A percentile compares a stretch with the other conserved stretches of the same genome.
phyloP scores from a whole-genome alignment of 1,139 yeast species.

The Geotrichum carabidarum region DNA sequence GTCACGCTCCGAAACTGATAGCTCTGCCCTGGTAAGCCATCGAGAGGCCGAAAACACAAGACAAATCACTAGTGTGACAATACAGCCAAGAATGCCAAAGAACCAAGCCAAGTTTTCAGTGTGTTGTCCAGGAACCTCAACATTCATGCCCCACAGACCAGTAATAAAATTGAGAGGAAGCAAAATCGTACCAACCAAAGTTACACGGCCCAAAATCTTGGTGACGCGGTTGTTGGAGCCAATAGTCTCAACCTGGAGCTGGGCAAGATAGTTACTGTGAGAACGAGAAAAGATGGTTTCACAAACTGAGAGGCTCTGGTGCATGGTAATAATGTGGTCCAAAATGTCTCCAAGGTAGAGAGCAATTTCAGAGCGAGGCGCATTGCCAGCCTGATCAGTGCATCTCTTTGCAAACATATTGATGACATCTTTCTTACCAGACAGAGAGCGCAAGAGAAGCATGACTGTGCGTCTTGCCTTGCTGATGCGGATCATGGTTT shows the following conservation, averaged over 20 bases:
- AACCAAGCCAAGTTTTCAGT: conserved; percentile 52
- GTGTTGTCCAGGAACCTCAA: conserved; percentile 69
- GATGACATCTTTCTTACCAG: conserved; percentile 95
- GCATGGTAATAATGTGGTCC: conserved; percentile 95
- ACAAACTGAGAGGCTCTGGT: conserved; percentile 79
- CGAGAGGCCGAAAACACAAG: conserved; percentile 25
- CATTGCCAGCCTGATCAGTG: conserved; percentile 55
- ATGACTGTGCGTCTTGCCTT: conserved; percentile 84
- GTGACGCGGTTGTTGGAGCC: conserved; percentile 80
- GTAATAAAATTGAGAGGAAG: conserved; percentile 88
- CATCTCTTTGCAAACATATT: conserved; percentile 97
- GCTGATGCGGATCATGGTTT: conserved; percentile 75
- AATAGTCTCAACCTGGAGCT: conserved; percentile 87
- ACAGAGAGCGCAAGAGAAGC: conserved; percentile 82
- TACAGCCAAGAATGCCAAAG: conserved; percentile 55
- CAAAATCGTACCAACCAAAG: conserved; percentile 81
- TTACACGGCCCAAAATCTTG: conserved; percentile 80
- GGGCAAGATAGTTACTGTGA: conserved; percentile 89
- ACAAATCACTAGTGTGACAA: conserved; percentile 25
- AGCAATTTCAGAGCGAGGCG: conserved; percentile 43
- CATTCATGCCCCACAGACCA: conserved; percentile 96
- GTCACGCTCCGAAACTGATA: background rate
- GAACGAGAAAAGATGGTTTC: conserved; percentile 91
- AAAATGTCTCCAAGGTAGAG: conserved; percentile 93
- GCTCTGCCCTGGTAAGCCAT: conserved; percentile 24